Percentiles rank a stretch among this genome's conserved stretches.
phyloP scores from a whole-genome alignment of 176 grass and related monocot species.

The Bolboschoenus planiculmis region DNA sequence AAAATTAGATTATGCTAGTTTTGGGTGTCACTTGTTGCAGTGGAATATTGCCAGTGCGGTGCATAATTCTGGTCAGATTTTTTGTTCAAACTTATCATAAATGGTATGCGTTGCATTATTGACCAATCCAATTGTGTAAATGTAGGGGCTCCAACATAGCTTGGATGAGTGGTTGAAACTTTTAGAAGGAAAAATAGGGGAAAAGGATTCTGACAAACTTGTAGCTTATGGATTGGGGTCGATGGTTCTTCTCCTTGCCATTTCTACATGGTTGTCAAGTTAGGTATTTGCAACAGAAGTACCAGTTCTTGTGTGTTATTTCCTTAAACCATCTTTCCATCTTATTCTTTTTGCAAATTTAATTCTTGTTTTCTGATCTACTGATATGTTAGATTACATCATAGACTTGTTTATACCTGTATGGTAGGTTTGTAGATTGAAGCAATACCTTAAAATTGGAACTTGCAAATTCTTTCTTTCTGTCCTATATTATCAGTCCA shows the following conservation, averaged over 20 bases:
- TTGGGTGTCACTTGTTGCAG: not conserved
- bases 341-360: not conserved
- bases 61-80: not conserved
- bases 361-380: not conserved
- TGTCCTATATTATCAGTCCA: not conserved
- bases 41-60: not conserved
- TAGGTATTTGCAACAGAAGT: constrained; percentile 21
- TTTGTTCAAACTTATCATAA: not conserved
- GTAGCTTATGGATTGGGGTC: constrained; percentile 62
- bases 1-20: not conserved
- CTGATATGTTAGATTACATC: not conserved
- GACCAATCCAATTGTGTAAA: constrained; percentile 2
- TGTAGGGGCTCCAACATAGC: constrained; percentile 43
- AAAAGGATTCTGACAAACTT: constrained; percentile 50
- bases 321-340: not conserved
- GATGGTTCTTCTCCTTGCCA: constrained; percentile 62
- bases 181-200: constrained; percentile 47
- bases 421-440: not conserved
- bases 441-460: not conserved
- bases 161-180: constrained; percentile 49
- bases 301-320: not conserved
- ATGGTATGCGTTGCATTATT: not conserved
- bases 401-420: not conserved
- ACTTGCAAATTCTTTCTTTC: not conserved
- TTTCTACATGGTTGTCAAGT: constrained; percentile 78